A percentile compares a stretch with the other conserved stretches of the same genome.
phyloP scores from a whole-genome alignment of 2,329 filamentous ascomycete species.

The Colletotrichum kahawae region DNA sequence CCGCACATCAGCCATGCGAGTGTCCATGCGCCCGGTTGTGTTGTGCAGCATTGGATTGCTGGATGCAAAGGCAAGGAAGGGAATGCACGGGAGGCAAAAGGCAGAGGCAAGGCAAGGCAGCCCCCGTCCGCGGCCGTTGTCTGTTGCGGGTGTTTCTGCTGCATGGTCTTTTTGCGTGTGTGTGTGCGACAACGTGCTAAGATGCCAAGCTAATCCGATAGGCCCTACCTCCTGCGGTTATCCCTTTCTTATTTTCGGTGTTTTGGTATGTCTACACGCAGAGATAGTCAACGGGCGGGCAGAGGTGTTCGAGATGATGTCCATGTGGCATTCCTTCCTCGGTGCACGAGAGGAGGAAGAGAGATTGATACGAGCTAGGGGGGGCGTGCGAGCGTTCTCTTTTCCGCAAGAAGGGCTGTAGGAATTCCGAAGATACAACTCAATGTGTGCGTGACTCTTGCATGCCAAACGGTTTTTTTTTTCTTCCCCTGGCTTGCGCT shows the following conservation, averaged over 20 bases:
- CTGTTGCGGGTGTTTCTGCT: background rate
- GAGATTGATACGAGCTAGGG: background rate
- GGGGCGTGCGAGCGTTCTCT: background rate
- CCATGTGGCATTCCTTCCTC: background rate
- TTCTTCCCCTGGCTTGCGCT: background rate
- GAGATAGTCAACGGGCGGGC: background rate
- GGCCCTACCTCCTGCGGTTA: background rate
- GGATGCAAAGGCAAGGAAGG: background rate
- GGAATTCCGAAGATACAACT: background rate
- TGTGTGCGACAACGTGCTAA: background rate
- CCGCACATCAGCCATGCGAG: background rate
- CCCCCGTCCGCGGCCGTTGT: background rate
- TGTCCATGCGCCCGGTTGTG: background rate
- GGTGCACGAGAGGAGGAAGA: background rate
- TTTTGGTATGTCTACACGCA: background rate
- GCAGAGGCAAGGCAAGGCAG: background rate
- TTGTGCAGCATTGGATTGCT: background rate
- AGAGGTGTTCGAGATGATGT: background rate
- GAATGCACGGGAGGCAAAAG: background rate
- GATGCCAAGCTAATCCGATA: background rate
- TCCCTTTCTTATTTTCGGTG: background rate
- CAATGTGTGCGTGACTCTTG: background rate
- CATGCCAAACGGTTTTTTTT: background rate
- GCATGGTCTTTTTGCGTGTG: background rate
- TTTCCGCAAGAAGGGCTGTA: background rate